A percentile compares a stretch with the other conserved stretches of the same genome.
Evolutionary conservation across 805 yeast genomes (phyloP).

Genomic region (Kodamaea neixiangensis): DNA sequence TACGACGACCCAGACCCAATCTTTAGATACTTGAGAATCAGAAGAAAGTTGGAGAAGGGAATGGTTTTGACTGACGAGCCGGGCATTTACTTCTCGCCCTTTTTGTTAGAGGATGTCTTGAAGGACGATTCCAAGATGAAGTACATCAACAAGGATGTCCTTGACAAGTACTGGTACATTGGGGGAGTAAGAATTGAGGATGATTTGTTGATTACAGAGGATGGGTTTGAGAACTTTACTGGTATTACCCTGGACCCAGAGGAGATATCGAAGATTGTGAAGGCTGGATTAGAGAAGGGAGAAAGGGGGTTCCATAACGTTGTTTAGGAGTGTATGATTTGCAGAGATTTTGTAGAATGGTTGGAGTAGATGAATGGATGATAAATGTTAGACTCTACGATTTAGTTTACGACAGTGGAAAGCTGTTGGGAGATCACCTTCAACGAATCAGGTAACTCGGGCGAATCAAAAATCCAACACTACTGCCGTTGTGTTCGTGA

Average conservation of each 20-base stretch:
- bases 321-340: too few relatives aligned
- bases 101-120: slow-evolving; percentile 66
- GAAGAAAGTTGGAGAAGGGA: slow-evolving; percentile 68
- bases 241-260: slow-evolving; percentile 81
- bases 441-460: too few relatives aligned
- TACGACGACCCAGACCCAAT: slow-evolving; percentile 81
- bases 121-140: slow-evolving; percentile 48
- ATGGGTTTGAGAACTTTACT: slow-evolving; percentile 81
- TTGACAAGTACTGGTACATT: slow-evolving; percentile 78
- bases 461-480: too few relatives aligned
- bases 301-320: slow-evolving; percentile 62
- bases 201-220: slow-evolving; percentile 75
- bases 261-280: slow-evolving; percentile 77
- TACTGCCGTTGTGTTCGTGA: too few relatives aligned
- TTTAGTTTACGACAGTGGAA: too few relatives aligned
- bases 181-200: slow-evolving; percentile 99
- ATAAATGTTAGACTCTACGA: too few relatives aligned
- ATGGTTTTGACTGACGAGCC: slow-evolving; percentile 97
- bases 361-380: too few relatives aligned
- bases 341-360: too few relatives aligned
- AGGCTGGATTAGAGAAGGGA: slow-evolving; percentile 64
- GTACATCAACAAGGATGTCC: slow-evolving; percentile 62
- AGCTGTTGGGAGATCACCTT: too few relatives aligned
- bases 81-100: slow-evolving; percentile 88
- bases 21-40: slow-evolving; percentile 73